Evolutionary conservation across 2,329 filamentous ascomycete species (phyloP).

Genomic region (Diaporthe sp.): DNA sequence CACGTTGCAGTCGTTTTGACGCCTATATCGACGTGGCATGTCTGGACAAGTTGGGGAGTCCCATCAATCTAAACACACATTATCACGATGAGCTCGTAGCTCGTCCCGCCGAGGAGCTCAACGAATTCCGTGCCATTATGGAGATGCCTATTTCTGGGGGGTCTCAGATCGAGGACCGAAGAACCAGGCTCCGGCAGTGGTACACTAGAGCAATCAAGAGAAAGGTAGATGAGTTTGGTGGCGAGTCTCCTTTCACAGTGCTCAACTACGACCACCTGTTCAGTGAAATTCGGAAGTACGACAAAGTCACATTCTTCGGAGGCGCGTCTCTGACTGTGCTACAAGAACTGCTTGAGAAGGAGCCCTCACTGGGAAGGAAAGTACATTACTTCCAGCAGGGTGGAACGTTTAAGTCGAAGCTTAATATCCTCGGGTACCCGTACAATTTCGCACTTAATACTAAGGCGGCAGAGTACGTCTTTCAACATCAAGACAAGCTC

Average conservation of each 20-base stretch:
- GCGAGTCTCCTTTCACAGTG: constrained; percentile 14
- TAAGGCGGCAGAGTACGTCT: constrained; percentile 38
- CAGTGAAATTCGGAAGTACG: constrained; percentile 31
- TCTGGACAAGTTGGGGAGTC: constrained; percentile 27
- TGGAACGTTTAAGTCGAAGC: constrained; percentile 37
- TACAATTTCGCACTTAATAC: constrained; percentile 40
- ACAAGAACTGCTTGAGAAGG: constrained; percentile 28
- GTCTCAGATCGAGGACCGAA: background rate
- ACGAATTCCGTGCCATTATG: constrained; percentile 30
- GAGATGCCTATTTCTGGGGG: background rate
- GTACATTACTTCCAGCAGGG: constrained; percentile 39
- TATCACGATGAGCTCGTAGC: constrained; percentile 40
- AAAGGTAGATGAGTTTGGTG: constrained; percentile 33
- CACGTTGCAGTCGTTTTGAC: constrained; percentile 32
- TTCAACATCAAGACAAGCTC: constrained; percentile 16
- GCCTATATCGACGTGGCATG: constrained; percentile 30
- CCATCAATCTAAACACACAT: constrained; percentile 40
- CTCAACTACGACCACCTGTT: constrained; percentile 31
- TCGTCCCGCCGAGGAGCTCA: constrained; percentile 34
- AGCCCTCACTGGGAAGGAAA: constrained; percentile 24
- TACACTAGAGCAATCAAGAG: constrained; percentile 34
- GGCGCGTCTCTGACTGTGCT: no score
- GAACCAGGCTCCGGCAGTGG: constrained; percentile 27
- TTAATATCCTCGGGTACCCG: constrained; percentile 41
- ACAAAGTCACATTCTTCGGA: constrained; percentile 29